A percentile compares a stretch with the other conserved stretches of the same genome.
Evolutionary conservation across 345 rosid species (phyloP).

Genomic region (Heritiera littoralis): DNA sequence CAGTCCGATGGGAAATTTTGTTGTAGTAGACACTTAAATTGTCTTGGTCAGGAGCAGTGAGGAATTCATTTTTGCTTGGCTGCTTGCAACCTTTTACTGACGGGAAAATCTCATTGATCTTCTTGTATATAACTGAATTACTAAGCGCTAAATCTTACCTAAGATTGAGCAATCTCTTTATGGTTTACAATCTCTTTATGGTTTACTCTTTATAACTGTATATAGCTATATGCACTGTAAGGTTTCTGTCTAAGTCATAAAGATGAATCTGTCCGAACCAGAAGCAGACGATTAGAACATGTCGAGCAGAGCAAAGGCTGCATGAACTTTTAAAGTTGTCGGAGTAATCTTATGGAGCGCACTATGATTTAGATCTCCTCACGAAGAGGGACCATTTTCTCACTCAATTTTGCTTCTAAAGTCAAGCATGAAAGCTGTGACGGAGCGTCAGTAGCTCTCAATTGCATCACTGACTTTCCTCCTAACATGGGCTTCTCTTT

Average conservation of each 20-base stretch:
- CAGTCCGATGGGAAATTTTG: conserved; percentile 18
- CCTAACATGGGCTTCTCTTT: not conserved
- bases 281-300: not conserved
- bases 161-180: too few relatives aligned
- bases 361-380: not conserved
- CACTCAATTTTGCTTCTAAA: conserved; percentile 21
- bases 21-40: not conserved
- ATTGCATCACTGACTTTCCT: conserved; percentile 11
- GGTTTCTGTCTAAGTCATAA: not conserved
- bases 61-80: not conserved
- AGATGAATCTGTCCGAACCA: not conserved
- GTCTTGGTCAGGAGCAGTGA: not conserved
- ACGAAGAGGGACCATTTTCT: conserved; percentile 14
- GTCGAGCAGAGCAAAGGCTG: not conserved
- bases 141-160: too few relatives aligned
- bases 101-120: too few relatives aligned
- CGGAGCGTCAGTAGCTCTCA: conserved; percentile 17
- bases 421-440: conserved; percentile 14
- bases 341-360: not conserved
- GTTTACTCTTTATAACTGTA: too few relatives aligned
- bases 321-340: not conserved
- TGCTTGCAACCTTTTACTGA: not conserved
- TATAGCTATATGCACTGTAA: too few relatives aligned
- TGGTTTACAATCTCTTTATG: too few relatives aligned
- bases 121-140: too few relatives aligned